Evolutionary conservation across 306 rosid genomes (phyloP).

Genomic region (Purshia tridentata): DNA sequence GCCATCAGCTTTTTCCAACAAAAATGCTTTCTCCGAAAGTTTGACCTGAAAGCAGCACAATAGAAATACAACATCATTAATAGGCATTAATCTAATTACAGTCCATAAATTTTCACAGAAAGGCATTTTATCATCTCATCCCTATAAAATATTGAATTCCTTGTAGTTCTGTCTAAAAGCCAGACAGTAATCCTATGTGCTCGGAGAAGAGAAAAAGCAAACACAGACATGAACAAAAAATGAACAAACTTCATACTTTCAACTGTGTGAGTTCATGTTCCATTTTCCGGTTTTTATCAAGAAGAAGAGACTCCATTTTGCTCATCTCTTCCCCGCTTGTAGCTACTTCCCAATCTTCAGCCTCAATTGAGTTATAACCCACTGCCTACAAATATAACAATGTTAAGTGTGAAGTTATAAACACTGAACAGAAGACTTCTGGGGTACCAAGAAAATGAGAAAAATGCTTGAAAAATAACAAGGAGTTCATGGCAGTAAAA

Average conservation of each 20-base stretch:
- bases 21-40: constrained; percentile 67
- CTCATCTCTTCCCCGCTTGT: constrained; percentile 99
- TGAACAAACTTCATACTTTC: constrained; percentile 54
- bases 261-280: constrained; percentile 90
- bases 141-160: not conserved
- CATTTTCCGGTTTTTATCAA: constrained; percentile 96
- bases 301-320: constrained; percentile 99
- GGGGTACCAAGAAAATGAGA: constrained; percentile 11
- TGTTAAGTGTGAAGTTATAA: constrained; percentile 21
- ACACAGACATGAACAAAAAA: not conserved
- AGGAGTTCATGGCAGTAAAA: not conserved
- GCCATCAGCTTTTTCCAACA: constrained; percentile 71
- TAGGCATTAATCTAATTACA: not conserved
- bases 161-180: not conserved
- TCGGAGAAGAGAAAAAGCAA: not conserved
- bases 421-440: not conserved
- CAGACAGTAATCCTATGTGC: not conserved
- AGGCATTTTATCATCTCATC: not conserved
- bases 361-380: constrained; percentile 95
- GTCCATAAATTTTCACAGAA: constrained; percentile 1
- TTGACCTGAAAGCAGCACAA: constrained; percentile 58
- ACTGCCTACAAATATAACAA: constrained; percentile 64
- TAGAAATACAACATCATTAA: constrained; percentile 1
- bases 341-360: constrained; percentile 98
- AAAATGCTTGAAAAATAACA: not conserved